Percentiles rank a stretch among this genome's conserved stretches.
Evolutionary conservation across 2,329 filamentous ascomycete species (phyloP).

Genomic region (Zopfia rhizophila): DNA sequence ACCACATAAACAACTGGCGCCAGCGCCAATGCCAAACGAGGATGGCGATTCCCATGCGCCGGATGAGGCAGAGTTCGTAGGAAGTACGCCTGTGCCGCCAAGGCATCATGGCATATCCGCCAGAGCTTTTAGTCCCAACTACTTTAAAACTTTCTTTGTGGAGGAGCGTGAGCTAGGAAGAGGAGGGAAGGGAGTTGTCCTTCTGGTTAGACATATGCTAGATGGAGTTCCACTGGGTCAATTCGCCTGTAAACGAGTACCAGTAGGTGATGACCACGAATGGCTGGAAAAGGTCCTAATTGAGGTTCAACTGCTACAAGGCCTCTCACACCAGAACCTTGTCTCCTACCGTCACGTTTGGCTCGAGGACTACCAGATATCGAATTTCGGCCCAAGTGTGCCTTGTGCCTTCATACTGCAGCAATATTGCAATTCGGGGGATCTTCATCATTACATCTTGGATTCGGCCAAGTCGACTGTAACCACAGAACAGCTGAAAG

Average conservation of each 20-base stretch:
- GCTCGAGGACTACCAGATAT: constrained; percentile 89
- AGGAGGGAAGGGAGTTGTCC: constrained; percentile 92
- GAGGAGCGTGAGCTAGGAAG: constrained; percentile 87
- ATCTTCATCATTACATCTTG: constrained; percentile 88
- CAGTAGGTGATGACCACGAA: constrained; percentile 89
- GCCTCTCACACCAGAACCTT: constrained; percentile 91
- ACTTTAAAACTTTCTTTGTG: constrained; percentile 92
- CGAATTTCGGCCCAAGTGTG: constrained; percentile 86
- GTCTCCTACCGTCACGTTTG: constrained; percentile 98
- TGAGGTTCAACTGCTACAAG: constrained; percentile 92
- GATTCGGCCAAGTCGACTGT: constrained; percentile 68
- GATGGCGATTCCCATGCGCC: constrained; percentile 52
- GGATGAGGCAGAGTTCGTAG: constrained; percentile 61
- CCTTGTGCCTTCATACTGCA: constrained; percentile 97
- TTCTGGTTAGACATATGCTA: constrained; percentile 92
- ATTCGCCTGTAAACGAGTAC: constrained; percentile 96
- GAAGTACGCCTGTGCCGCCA: constrained; percentile 55
- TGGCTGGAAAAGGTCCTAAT: constrained; percentile 96
- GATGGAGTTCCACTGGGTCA: constrained; percentile 88
- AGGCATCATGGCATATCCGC: constrained; percentile 77
- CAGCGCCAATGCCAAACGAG: constrained; percentile 37
- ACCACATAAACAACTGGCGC: constrained; percentile 58
- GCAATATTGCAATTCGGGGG: constrained; percentile 95
- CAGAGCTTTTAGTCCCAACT: constrained; percentile 89
- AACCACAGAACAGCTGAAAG: constrained; percentile 88